Conservation (phyloP, 345 rosid genomes). For the Noccaea caerulescens region DNA sequence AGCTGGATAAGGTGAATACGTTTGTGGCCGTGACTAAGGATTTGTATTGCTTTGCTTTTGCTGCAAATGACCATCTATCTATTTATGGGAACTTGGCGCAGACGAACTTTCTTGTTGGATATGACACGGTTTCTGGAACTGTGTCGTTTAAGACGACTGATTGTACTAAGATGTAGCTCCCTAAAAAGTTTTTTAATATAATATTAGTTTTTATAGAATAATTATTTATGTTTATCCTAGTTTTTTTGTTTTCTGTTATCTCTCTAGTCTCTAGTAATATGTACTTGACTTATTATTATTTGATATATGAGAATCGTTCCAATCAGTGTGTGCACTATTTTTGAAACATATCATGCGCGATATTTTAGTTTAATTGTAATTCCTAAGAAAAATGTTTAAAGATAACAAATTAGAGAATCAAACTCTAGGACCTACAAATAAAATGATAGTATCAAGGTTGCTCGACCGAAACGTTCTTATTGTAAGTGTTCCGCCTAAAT, state of each 20-base stretch:
- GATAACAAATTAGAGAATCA: no score
- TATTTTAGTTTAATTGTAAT: no score
- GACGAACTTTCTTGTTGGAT: slow-evolving; percentile 53
- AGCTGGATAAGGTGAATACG: slow-evolving; percentile 34
- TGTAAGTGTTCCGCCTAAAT: no score
- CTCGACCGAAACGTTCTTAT: no score
- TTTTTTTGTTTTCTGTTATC: neutral
- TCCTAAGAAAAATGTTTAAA: no score
- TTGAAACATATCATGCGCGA: no score
- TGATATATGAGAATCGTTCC: no score
- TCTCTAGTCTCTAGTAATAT: neutral
- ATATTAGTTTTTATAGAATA: neutral
- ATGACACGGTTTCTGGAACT: slow-evolving; percentile 38
- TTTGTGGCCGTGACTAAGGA: slow-evolving; percentile 44
- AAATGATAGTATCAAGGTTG: no score
- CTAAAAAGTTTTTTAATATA: neutral
- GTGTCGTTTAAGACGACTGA: slow-evolving; percentile 56
- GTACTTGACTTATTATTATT: neutral
- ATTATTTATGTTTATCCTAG: neutral
- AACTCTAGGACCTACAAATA: no score
- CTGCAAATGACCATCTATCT: neutral
- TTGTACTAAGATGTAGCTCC: slow-evolving; percentile 27
- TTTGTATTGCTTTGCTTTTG: slow-evolving; percentile 48
- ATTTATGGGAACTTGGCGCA: slow-evolving; percentile 56
- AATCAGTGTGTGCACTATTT: no score